Evolutionary conservation across 1,284 basidiomycete genomes (phyloP), one percentile per base, ranked within the genome.

Genomic region (Cutaneotrichosporon mucoides): DNA sequence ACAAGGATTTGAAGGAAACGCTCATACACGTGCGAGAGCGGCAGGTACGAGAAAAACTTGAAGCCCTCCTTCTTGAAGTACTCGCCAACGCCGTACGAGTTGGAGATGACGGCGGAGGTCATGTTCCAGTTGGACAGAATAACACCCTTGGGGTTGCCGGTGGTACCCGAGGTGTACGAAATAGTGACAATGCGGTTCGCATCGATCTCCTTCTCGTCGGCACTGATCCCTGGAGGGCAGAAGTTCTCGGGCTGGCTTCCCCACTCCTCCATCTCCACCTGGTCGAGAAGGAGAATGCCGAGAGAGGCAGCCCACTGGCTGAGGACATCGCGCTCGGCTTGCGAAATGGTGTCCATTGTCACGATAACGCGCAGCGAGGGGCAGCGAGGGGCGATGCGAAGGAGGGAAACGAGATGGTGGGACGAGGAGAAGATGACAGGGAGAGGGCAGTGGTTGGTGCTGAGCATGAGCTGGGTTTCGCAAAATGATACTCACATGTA

Each of bases 361-460:
- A 78, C 73, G 35, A 79, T 61, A 45, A 87, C 79, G 72, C 88
- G 90, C 55, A 96, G 75, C 44, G 79, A 77, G 0, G 89, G 86
- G 43, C 84, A 82, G 61, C 82, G 80, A 0, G 84, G 79, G 6
- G 85, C 83, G 56, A 90, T 79, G 72, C 86, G 86, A 62, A 97
- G 81, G 7, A 96, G 80, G 2, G 83, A 79, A 1, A 90, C 83
- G 53, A 96, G 82, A 72, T 96, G 92, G 52, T 85, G 82, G 12
- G 83, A 73, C 6, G 87, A 85, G 13, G 86, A 82, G 71, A 95
- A 92, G 57, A 93, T 79, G 59, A 94, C 81, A 3, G 89, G 82
- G 16, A 90, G 77, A 59, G 90, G 84, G 43, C 91, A 83, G 73
- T 97, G 93, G 73, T 90, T 88, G 73, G 92, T 87, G 61, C 90